Evolutionary conservation across 2,329 filamentous ascomycete species (phyloP).

Genomic region (Ceratocystiopsis brevicomis): DNA sequence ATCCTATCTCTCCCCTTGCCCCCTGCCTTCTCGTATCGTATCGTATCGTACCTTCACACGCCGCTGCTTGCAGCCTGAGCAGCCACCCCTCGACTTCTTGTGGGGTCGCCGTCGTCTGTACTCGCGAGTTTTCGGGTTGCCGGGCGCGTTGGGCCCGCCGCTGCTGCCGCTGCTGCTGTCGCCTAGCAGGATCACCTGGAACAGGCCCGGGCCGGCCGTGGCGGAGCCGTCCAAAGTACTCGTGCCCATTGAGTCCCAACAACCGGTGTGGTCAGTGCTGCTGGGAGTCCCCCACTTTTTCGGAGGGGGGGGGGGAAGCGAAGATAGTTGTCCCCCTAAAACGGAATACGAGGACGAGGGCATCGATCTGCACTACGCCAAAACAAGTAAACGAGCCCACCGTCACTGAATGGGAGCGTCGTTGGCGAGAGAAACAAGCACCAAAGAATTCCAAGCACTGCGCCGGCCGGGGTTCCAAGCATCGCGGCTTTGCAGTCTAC

Average conservation of each 20-base stretch:
- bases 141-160: too few relatives aligned
- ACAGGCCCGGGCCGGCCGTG: slow-evolving; percentile 4
- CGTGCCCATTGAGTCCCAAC: background rate
- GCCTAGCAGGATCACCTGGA: slow-evolving; percentile 11
- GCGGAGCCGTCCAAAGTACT: background rate
- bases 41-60: slow-evolving; percentile 12
- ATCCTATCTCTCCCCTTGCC: too few relatives aligned
- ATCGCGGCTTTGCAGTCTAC: too few relatives aligned
- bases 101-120: slow-evolving; percentile 11
- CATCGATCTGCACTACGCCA: too few relatives aligned
- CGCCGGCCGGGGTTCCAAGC: too few relatives aligned
- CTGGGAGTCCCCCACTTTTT: background rate
- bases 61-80: slow-evolving; percentile 10
- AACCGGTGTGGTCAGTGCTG: background rate
- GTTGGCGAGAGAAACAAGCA: background rate
- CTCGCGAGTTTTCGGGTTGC: slow-evolving; percentile 7
- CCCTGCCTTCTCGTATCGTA: too few relatives aligned
- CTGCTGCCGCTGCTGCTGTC: slow-evolving; percentile 4
- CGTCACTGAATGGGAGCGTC: too few relatives aligned
- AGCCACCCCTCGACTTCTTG: slow-evolving; percentile 10
- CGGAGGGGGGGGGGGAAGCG: too few relatives aligned
- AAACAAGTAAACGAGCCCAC: too few relatives aligned
- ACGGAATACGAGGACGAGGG: background rate
- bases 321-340: too few relatives aligned
- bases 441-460: background rate